A percentile compares a stretch with the other conserved stretches of the same genome.
phyloP scores from a whole-genome alignment of 305 asterid species.

The Petunia hybrid region DNA sequence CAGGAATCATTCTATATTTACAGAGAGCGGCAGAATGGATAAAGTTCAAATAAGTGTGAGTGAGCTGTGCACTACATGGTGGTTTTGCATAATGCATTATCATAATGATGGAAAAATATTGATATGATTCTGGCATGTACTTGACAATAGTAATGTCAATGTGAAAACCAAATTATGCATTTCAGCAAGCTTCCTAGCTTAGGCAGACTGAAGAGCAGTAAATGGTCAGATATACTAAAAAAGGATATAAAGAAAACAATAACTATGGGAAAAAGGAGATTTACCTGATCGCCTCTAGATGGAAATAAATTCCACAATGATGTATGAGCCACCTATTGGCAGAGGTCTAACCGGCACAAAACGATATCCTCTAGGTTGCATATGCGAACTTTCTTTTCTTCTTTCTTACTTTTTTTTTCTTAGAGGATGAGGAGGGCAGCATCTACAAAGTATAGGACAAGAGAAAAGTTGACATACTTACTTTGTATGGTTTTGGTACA shows the following conservation, averaged over 20 bases:
- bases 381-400: not conserved
- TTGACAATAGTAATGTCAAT: constrained; percentile 95
- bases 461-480: no score
- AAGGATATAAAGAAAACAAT: not conserved
- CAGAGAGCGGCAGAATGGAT: no score
- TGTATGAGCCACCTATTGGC: constrained; percentile 90
- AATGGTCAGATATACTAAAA: constrained; percentile 16
- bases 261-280: not conserved
- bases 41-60: not conserved
- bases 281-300: constrained; percentile 83
- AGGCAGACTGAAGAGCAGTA: constrained; percentile 71
- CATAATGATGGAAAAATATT: not conserved
- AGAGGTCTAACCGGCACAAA: no score
- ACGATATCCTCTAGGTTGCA: not conserved
- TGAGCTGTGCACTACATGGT: not conserved
- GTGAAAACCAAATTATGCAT: constrained; percentile 96
- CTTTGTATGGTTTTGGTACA: no score
- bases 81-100: not conserved
- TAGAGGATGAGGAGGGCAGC: not conserved
- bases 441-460: no score
- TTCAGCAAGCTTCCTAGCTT: constrained; percentile 98
- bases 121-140: constrained; percentile 42
- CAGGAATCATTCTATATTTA: no score
- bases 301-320: constrained; percentile 85
- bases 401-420: not conserved